Evolutionary conservation across 2,329 filamentous ascomycete species (phyloP), one percentile per base, ranked within the genome.

Genomic region (Sphaerulina musiva): DNA sequence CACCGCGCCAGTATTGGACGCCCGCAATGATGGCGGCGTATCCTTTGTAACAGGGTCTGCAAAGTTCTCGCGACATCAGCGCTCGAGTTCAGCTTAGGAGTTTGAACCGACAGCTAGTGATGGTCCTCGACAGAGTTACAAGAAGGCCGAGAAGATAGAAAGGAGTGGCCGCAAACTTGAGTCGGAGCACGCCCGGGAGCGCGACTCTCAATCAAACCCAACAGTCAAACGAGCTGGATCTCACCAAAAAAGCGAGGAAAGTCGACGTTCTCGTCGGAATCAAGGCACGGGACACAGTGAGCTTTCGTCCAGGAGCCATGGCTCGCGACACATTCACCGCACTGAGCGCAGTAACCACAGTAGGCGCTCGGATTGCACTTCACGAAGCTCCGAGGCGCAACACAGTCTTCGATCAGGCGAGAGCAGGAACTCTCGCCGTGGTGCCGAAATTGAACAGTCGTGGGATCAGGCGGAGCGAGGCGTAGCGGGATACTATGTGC

Each of bases 41-140:
- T 51, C 48, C 2, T 51, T 51, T 32, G 41, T 45, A 3, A 51
- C 48, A 14, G 48, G 48, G 10, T 51, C 48, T 26, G 48, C 31
- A 1, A 51, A 45, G 12, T 29, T 41, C 36, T 51, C 48, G 31
- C 40, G 17, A 26, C 48, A 45, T 51, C 48, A 51, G 40, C 48
- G 48, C 32, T 44, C 48, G 23, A 45, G 14, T 17, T 51, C 48
- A 32, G 48, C 48, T 12, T 51, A 51, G 48, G 20, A 38, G 7
- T 31, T 41, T 32, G 48, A 51, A 29, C 48, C 32, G 41, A 38
- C 29, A 26, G 41, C 48, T 44, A 41, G 11, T 34, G 20, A 26
- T 29, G 11, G 42, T 29, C 42, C 8, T 12, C 42, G 20, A 26
- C 40, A 38, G 38, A 51, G 26, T 38, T 29, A 6, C 26, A 8